Conservation (phyloP, 2,329 filamentous ascomycete genomes). For the Orbilia oligospora region DNA sequence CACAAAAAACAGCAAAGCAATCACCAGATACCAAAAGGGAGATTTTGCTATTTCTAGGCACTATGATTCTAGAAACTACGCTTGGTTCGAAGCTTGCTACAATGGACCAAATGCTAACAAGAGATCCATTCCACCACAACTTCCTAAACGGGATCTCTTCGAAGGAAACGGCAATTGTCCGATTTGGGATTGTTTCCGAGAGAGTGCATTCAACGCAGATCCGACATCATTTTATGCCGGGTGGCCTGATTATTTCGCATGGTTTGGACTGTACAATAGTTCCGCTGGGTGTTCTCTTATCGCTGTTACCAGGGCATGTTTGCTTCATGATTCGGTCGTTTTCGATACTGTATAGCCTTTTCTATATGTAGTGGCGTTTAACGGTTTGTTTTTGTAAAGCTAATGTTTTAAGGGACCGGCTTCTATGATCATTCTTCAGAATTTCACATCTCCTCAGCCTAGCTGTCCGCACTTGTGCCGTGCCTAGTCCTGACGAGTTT, state of each 20-base stretch:
- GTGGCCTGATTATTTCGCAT: constrained; percentile 19
- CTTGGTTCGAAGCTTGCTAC: constrained; percentile 37
- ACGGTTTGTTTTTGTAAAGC: neutral
- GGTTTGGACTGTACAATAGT: constrained; percentile 25
- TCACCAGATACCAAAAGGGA: constrained; percentile 17
- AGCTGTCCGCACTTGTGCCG: no score
- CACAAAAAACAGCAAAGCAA: constrained; percentile 17
- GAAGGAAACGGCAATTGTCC: constrained; percentile 19
- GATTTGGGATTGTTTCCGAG: constrained; percentile 19
- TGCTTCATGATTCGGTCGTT: constrained; percentile 17
- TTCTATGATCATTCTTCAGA: neutral
- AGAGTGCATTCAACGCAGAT: constrained; percentile 29
- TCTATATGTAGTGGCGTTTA: neutral
- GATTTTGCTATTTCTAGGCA: constrained; percentile 8
- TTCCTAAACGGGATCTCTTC: constrained; percentile 18
- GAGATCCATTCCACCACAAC: constrained; percentile 1
- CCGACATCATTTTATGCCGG: constrained; percentile 17
- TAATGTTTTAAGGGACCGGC: no score
- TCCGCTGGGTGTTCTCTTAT: constrained; percentile 21
- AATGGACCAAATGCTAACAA: constrained; percentile 6
- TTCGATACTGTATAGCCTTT: constrained; percentile 15
- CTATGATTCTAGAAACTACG: constrained; percentile 10
- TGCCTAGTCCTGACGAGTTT: neutral
- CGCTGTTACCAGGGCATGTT: constrained; percentile 17
- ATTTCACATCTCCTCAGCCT: neutral